Percentiles rank a stretch among this genome's conserved stretches.
Conservation (phyloP, 371 early-diverging fungal genomes). For the Mortierella sp. region DNA sequence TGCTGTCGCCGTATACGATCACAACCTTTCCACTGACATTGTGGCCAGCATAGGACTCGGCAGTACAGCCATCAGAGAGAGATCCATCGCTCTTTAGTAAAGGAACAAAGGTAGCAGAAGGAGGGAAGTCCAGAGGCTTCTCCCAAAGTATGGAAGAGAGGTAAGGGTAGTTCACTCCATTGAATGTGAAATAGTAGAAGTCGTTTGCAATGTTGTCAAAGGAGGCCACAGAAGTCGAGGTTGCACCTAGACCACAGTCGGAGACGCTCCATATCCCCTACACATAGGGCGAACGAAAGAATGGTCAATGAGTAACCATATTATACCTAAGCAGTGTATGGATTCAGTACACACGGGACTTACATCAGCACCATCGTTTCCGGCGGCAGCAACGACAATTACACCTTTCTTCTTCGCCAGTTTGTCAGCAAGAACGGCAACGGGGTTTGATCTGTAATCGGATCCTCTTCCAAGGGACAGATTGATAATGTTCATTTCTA, state of each 20-base stretch:
- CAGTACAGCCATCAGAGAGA: constrained; percentile 62
- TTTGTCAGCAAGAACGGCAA: constrained; percentile 55
- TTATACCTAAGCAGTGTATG: no score
- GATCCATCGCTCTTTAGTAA: constrained; percentile 18
- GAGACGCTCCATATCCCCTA: constrained; percentile 69
- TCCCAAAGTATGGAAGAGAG: constrained; percentile 15
- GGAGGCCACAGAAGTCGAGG: constrained; percentile 78
- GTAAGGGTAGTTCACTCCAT: constrained; percentile 10
- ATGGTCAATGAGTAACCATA: no score
- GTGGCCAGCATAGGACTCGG: constrained; percentile 19
- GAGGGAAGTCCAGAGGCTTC: constrained; percentile 17
- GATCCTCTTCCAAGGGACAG: constrained; percentile 73
- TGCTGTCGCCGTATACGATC: constrained; percentile 67
- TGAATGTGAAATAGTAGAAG: constrained; percentile 32
- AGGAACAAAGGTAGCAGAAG: constrained; percentile 24
- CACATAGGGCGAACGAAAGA: no score
- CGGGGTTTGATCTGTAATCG: constrained; percentile 59
- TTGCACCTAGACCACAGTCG: constrained; percentile 69
- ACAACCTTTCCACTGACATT: constrained; percentile 64
- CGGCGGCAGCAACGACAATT: constrained; percentile 67
- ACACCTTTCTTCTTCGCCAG: constrained; percentile 59
- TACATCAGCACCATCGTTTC: constrained; percentile 72
- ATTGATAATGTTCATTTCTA: constrained; percentile 59
- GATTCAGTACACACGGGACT: no score
- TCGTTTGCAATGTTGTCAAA: constrained; percentile 65